phyloP scores from a whole-genome alignment of 129 eudicot species.

The Flaveria ramosissima region DNA sequence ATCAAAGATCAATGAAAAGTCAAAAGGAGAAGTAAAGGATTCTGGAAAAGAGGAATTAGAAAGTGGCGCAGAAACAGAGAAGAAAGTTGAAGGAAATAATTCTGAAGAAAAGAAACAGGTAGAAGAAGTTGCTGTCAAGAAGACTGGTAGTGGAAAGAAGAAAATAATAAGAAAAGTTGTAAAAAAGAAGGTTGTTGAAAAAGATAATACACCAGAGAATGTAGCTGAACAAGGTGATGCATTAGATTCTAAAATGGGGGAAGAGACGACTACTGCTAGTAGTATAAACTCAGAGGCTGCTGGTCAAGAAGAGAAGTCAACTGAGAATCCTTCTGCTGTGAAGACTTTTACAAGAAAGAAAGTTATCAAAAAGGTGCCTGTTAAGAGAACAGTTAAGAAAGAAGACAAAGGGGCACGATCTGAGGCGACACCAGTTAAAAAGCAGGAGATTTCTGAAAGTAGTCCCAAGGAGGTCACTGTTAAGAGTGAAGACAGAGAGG shows the following conservation, averaged over 20 bases:
- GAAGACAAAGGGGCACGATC: constrained; percentile 21
- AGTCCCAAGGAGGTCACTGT: constrained; percentile 36
- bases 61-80: constrained; percentile 37
- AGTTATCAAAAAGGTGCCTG: constrained; percentile 55
- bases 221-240: constrained; percentile 38
- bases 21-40: constrained; percentile 42
- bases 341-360: constrained; percentile 63
- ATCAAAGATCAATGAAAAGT: constrained; percentile 35
- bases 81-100: constrained; percentile 42
- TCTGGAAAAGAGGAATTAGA: constrained; percentile 46
- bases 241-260: constrained; percentile 37
- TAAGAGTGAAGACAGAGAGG: not conserved
- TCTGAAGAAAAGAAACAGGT: constrained; percentile 38
- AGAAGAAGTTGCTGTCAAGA: constrained; percentile 40
- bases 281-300: constrained; percentile 35
- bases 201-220: constrained; percentile 45
- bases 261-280: constrained; percentile 23
- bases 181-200: constrained; percentile 59
- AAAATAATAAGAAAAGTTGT: constrained; percentile 69
- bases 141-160: constrained; percentile 64
- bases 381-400: constrained; percentile 34
- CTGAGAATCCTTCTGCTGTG: constrained; percentile 39
- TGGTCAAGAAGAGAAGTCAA: constrained; percentile 44
- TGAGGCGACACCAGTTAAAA: constrained; percentile 46
- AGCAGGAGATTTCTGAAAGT: constrained; percentile 47